A percentile compares a stretch with the other conserved stretches of the same genome.
These are phyloP conservation scores for Begonia masoniana DNA, from an alignment of 306 rosid genomes.

Conservation along the genomic window DNA sequence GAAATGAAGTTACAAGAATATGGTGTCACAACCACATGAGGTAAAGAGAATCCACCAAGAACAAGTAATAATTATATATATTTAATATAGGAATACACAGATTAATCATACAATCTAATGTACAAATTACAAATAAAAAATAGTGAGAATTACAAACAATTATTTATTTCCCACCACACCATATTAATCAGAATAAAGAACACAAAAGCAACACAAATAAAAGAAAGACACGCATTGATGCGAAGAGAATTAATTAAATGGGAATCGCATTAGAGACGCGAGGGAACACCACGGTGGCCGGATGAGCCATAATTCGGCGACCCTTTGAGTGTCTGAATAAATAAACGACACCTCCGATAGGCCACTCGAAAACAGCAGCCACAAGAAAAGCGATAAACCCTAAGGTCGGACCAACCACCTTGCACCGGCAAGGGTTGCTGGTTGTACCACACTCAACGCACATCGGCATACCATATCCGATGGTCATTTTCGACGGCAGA, in stretches of 20 bases:
- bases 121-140: no score
- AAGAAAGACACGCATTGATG: no score
- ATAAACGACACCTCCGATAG: slow-evolving; percentile 56
- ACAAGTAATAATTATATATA: no score
- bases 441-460: slow-evolving; percentile 58
- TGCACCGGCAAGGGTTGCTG: slow-evolving; percentile 80
- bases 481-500: neutral
- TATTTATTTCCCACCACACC: no score
- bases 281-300: slow-evolving; percentile 57
- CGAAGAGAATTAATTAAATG: slow-evolving; percentile 12
- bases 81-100: no score
- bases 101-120: no score
- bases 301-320: slow-evolving; percentile 69
- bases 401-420: slow-evolving; percentile 67
- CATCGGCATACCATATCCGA: slow-evolving; percentile 23
- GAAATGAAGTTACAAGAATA: no score
- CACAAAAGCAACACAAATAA: no score
- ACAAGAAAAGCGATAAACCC: slow-evolving; percentile 47
- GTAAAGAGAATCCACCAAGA: no score
- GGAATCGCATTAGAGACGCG: slow-evolving; percentile 34
- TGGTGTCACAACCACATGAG: no score
- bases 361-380: slow-evolving; percentile 71
- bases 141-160: no score
- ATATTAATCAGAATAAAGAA: no score
- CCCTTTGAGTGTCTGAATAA: slow-evolving; percentile 51